A percentile compares a stretch with the other conserved stretches of the same genome.
Evolutionary conservation across 2,329 filamentous ascomycete genomes (phyloP).

Genomic region (Pseudogymnoascus sp.): DNA sequence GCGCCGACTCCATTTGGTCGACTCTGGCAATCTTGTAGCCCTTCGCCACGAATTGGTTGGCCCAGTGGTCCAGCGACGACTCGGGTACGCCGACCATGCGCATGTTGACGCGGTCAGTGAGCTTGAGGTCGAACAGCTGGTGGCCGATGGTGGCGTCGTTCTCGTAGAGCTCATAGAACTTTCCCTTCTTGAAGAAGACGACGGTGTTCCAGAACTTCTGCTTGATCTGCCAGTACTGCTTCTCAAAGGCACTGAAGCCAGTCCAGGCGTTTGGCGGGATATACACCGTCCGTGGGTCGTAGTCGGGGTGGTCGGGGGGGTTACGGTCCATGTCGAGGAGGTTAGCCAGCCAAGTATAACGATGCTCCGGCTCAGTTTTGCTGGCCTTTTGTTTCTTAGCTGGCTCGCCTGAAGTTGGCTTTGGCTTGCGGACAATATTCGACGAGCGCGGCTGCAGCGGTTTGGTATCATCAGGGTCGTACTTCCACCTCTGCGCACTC

Average conservation of each 20-base stretch:
- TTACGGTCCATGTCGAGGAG: slow-evolving; percentile 77
- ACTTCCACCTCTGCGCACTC: slow-evolving; percentile 76
- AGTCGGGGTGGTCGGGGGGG: slow-evolving; percentile 70
- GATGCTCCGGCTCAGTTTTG: slow-evolving; percentile 70
- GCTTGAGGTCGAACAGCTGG: slow-evolving; percentile 92
- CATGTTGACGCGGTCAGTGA: slow-evolving; percentile 98
- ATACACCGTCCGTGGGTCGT: slow-evolving; percentile 83
- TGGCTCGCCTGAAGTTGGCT: slow-evolving; percentile 14
- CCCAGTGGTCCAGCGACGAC: slow-evolving; percentile 91
- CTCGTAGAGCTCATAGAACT: slow-evolving; percentile 97
- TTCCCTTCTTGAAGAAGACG: slow-evolving; percentile 99
- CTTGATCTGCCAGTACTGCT: slow-evolving; percentile 99
- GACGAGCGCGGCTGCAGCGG: slow-evolving; percentile 40
- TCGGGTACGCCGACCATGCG: slow-evolving; percentile 98
- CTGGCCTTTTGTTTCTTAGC: slow-evolving; percentile 52
- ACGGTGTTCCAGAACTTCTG: slow-evolving; percentile 95
- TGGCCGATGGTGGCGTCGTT: slow-evolving; percentile 95
- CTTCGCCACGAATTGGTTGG: slow-evolving; percentile 96
- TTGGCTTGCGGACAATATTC: slow-evolving; percentile 31
- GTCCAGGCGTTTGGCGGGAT: slow-evolving; percentile 72
- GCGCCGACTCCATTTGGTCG: slow-evolving; percentile 90
- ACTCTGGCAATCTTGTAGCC: slow-evolving; percentile 95
- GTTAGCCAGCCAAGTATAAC: slow-evolving; percentile 85
- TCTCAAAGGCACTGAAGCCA: slow-evolving; percentile 89
- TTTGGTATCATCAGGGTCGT: slow-evolving; percentile 51